These are phyloP conservation scores for Penicillium corylophilum DNA, from an alignment of 2,329 filamentous ascomycete species.

Conservation along the genomic window DNA sequence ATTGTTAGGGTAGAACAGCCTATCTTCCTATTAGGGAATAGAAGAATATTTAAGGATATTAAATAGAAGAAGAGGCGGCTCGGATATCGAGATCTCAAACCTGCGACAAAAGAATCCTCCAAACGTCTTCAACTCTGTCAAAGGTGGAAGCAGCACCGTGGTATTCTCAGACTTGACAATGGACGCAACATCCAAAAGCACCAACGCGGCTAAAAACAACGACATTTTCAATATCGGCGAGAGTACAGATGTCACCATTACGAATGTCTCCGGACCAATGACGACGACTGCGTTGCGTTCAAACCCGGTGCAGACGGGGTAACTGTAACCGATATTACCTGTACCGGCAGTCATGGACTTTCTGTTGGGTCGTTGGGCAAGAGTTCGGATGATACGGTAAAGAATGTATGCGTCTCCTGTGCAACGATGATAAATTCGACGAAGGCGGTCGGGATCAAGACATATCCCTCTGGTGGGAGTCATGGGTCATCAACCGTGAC, in stretches of 20 bases:
- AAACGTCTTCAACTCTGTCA: conserved; percentile 47
- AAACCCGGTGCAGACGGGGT: conserved; percentile 44
- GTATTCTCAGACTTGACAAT: conserved; percentile 41
- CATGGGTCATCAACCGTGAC: conserved; percentile 41
- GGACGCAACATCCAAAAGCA: conserved; percentile 41
- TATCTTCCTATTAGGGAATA: too few relatives aligned
- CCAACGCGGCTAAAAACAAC: conserved; percentile 42
- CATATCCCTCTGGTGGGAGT: conserved; percentile 40
- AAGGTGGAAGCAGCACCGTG: conserved; percentile 37
- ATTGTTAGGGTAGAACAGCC: too few relatives aligned
- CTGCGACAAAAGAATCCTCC: conserved; percentile 46
- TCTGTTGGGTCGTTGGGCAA: conserved; percentile 50
- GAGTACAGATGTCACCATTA: conserved; percentile 39
- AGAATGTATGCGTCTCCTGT: conserved; percentile 44
- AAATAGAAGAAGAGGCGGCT: conserved; percentile 36
- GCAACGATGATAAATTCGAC: conserved; percentile 44
- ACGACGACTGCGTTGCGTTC: conserved; percentile 49
- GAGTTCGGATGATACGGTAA: conserved; percentile 41
- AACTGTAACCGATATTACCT: conserved; percentile 44
- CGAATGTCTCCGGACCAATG: conserved; percentile 40
- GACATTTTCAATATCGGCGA: conserved; percentile 47
- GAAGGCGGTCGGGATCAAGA: conserved; percentile 51
- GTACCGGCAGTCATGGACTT: conserved; percentile 49
- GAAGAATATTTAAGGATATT: too few relatives aligned
- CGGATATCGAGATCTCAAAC: conserved; percentile 39